Evolutionary conservation across 164 flowering plant species (phyloP), one percentile per base, ranked within the genome.

Genomic region (Aristolochia contorta): DNA sequence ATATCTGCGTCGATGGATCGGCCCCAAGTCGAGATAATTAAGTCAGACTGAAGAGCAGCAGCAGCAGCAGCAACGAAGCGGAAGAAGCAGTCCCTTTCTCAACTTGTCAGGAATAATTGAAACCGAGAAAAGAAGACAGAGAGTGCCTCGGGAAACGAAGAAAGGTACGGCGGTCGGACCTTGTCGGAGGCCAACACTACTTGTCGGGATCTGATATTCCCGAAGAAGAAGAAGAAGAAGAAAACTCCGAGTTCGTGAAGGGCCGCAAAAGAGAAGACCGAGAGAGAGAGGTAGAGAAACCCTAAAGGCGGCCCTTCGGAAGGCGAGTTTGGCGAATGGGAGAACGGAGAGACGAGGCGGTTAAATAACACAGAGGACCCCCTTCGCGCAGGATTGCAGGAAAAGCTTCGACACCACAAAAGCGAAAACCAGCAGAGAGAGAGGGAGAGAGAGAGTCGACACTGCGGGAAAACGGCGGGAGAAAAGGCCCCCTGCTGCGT

Each of bases 341-440:
- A 73, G 71, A 69, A 69, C 54, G 63, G 69, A 69, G 65, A 71
- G 53, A 58, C 65, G 67, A 52, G 37, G 56, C 75, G 67, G 65
- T 71, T 74, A 75, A 52, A 62, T 62, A 62, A n/a, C 16, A 2
- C 21, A 27, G 16, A 56, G 4, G 20, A 20, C 32, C 59, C 3
- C 46, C 59, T 33, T 27, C 30, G 6, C 58, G 80, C 78, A 79
- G 66, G 81, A 81, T 84, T 81, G 78, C 75, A 69, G 82, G 70
- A 61, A 79, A 81, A 84, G 75, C 30, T 22, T 77, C 71, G 66
- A 54, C 63, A 68, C 61, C 56, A 69, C 45, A 20, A 46, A 19
- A 43, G 16, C 16, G 66, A 25, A n/a, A 22, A n/a, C n/a, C n/a
- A 33, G 7, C 23, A 43, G 65, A 68, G 60, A 55, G 68, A 43